Percentiles rank a stretch among this genome's conserved stretches.
Evolutionary conservation across 495 filamentous ascomycete genomes (phyloP).

Genomic region (Immersiella caudata): DNA sequence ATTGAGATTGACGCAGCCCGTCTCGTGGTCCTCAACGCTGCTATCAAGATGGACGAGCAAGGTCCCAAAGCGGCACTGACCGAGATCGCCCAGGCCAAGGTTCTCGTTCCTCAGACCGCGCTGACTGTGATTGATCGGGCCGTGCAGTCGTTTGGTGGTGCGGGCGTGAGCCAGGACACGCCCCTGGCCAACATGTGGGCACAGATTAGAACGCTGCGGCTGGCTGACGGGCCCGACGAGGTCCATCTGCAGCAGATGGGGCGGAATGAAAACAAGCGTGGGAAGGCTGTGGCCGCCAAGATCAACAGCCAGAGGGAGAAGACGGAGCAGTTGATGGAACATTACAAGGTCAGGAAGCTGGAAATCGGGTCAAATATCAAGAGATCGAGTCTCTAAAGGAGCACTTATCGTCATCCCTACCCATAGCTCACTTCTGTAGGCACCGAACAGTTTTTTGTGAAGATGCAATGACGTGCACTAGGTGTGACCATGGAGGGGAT

Average conservation of each 20-base stretch:
- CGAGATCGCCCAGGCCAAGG: constrained; percentile 87
- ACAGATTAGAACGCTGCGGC: constrained; percentile 73
- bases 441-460: too few relatives aligned
- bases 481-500: neutral
- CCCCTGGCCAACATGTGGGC: constrained; percentile 89
- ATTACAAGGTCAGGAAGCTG: constrained; percentile 56
- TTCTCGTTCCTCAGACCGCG: constrained; percentile 76
- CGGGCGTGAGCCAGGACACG: constrained; percentile 87
- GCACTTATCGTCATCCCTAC: too few relatives aligned
- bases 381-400: constrained; percentile 48
- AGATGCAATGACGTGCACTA: neutral
- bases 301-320: constrained; percentile 66
- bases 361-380: constrained; percentile 57
- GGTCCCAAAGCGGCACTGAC: constrained; percentile 78
- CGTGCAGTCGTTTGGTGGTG: constrained; percentile 82
- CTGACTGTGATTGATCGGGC: constrained; percentile 83
- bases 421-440: too few relatives aligned
- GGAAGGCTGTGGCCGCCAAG: constrained; percentile 63
- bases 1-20: constrained; percentile 89
- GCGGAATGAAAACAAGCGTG: constrained; percentile 75
- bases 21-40: constrained; percentile 84
- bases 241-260: constrained; percentile 92
- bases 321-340: constrained; percentile 65
- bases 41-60: constrained; percentile 82
- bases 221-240: constrained; percentile 93